Evolutionary conservation across 306 rosid species (phyloP), one percentile per base, ranked within the genome.

Genomic region (Vicia villosa): DNA sequence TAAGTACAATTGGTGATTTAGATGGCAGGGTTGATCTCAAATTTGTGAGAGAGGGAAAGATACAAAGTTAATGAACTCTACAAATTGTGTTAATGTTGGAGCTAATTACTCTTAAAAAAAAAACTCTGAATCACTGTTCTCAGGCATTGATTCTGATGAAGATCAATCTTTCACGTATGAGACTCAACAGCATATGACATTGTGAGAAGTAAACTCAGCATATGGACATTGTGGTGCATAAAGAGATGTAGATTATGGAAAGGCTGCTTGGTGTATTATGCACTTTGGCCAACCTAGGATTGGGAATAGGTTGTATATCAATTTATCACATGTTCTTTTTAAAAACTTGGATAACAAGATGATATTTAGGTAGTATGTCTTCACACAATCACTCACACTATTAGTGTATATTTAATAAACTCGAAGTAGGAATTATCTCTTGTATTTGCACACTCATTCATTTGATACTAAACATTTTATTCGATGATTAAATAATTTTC

Each of bases 281-380:
- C 79, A 91, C 97, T 91, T 78, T 60, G 97, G 96, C 43, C 97
- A 91, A 69, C 96, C 97, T 6, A 77, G 97, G 69, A 68, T 91
- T 38, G 92, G 96, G 19, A 49, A 91, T 71, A 37, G 74, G 68
- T 65, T 46, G 3, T 34, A 34, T 63, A 20, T 54, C 16, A 21
- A 74, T 6, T 66, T 56, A 20, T 6, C 46, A 61, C 8, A 50
- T 10, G 14, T n/a, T 52, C 6, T 52, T 51, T 51, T 51, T 51
- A 8, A 0, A 52, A 10, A 52, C 59, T 20, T 52, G n/a, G 30
- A 15, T 51, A 13, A 51, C 57, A 50, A 50, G 26, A 50, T 50
- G 20, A 19, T 20, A 19, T 47, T 49, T 49, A 49, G 16, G 13
- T 17, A 49, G 16, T 16, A 49, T 17, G 5, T 20, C n/a, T n/a